Base-by-base conservation (phyloP, 148 eudicot genomes). In the Silene latifolia region DNA sequence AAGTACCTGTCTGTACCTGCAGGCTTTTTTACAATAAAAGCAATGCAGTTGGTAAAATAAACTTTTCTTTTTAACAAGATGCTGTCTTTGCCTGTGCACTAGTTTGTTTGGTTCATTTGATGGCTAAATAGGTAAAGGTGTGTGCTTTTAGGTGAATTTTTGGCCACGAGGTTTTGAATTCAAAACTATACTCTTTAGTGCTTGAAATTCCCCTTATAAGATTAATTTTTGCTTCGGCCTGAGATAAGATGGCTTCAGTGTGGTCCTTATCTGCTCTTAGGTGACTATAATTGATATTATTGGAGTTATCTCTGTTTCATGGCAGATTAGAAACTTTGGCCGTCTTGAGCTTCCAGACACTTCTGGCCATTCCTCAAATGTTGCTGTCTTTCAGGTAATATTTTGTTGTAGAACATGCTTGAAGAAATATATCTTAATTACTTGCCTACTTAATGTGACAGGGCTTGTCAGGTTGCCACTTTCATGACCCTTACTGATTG, bases 311-410 rank as follows among this genome's bases (percentile, higher is more conserved):
- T 76, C 2, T 69, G 0, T 83, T 42, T 65, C 67, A 73, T 60
- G 65, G 57, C 72, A 95, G 98, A 84, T 80, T 64, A 88, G 94
- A 80, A 85, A 74, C 60, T 56, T 73, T 75, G 85, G 88, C 72
- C 88, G 80, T 63, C 84, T 95, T 68, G 83, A 89, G 80, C 94
- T 95, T 78, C 83, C 96, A 65, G 94, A 92, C 78, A 81, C 82
- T 39, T 72, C 84, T 15, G 92, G 77, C 60, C 69, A 86, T 72
- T 86, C 93, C 80, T 77, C 97, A 42, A 95, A 90, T 72, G 80
- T 95, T 79, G 77, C 92, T 76, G 92, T 95, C 18, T 95, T 90
- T 67, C 98, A 95, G 96, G 98, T 95, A 85, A 53, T 27, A 18
- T 54, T 29, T 68, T 71, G 32, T 23, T 32, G 71, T 74, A 56